Evolutionary conservation across 2,329 filamentous ascomycete genomes (phyloP).

Genomic region (Pyricularia sp.): DNA sequence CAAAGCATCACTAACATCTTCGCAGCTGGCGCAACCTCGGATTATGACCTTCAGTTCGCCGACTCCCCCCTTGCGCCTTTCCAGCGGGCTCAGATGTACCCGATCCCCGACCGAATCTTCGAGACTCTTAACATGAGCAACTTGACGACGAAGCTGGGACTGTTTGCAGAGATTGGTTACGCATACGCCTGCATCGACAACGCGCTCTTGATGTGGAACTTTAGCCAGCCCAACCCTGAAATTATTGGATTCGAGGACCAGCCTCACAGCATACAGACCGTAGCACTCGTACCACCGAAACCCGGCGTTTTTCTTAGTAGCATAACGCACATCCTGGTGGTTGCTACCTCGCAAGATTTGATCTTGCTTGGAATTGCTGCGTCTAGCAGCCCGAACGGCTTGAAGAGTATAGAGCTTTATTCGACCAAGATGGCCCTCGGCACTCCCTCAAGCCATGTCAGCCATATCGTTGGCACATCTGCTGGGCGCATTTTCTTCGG

Average conservation of each 20-base stretch:
- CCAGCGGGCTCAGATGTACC: slow-evolving; percentile 75
- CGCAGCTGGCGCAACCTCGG: slow-evolving; percentile 77
- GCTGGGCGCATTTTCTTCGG: slow-evolving; percentile 92
- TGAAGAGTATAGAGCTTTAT: slow-evolving; percentile 68
- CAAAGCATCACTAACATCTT: slow-evolving; percentile 18
- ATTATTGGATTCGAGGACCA: slow-evolving; percentile 89
- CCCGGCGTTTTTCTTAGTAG: slow-evolving; percentile 76
- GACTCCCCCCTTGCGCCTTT: slow-evolving; percentile 78
- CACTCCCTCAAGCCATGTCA: slow-evolving; percentile 67
- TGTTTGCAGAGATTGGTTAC: slow-evolving; percentile 91
- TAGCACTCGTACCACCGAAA: slow-evolving; percentile 79
- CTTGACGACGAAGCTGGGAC: slow-evolving; percentile 84
- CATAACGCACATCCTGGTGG: slow-evolving; percentile 81
- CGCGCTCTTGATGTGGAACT: slow-evolving; percentile 95
- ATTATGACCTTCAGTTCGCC: slow-evolving; percentile 70
- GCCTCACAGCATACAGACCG: slow-evolving; percentile 77
- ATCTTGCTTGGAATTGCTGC: slow-evolving; percentile 78
- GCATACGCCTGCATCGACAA: slow-evolving; percentile 96
- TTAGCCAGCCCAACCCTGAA: slow-evolving; percentile 84
- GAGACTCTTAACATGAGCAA: slow-evolving; percentile 85
- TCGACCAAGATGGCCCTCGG: slow-evolving; percentile 79
- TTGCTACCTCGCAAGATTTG: slow-evolving; percentile 80
- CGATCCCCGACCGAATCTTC: slow-evolving; percentile 85
- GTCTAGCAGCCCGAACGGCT: slow-evolving; percentile 55
- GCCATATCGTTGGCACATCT: slow-evolving; percentile 69